Conservation (phyloP, 306 rosid species). For the Abrus precatorius region DNA sequence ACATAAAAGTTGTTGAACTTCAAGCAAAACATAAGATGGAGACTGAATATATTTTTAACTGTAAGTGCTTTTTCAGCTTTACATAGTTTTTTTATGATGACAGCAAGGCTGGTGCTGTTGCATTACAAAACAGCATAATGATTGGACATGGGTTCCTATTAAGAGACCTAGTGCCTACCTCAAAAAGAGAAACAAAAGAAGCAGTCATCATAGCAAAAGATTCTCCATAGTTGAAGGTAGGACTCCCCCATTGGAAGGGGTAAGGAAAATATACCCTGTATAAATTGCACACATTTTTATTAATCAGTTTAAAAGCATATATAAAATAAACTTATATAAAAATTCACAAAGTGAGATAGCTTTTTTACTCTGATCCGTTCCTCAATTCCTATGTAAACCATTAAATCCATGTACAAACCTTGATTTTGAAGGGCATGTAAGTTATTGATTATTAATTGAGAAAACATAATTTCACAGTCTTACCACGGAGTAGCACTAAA, state of each 20-base stretch:
- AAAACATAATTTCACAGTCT: conserved; percentile 54
- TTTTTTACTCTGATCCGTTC: no score
- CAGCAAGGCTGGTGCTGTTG: background rate
- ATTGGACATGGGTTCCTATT: background rate
- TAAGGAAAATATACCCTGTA: conserved; percentile 81
- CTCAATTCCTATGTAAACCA: background rate
- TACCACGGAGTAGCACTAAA: conserved; percentile 73
- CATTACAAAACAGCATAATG: background rate
- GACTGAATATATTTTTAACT: background rate
- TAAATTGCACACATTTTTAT: background rate
- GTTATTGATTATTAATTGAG: background rate
- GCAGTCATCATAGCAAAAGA: conserved; percentile 87
- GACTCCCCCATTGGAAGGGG: conserved; percentile 94
- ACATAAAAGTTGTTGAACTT: background rate
- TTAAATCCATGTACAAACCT: background rate
- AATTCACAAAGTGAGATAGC: no score
- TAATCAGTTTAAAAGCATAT: no score
- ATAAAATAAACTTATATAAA: background rate
- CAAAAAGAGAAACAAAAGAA: conserved; percentile 81
- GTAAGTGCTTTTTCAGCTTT: background rate
- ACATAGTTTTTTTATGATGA: background rate
- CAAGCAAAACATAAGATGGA: background rate
- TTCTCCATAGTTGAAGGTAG: conserved; percentile 81
- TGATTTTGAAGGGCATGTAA: background rate
- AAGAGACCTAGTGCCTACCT: conserved; percentile 55